phyloP scores from a whole-genome alignment of 2,329 filamentous ascomycete species.

The Fusarium sp. region DNA sequence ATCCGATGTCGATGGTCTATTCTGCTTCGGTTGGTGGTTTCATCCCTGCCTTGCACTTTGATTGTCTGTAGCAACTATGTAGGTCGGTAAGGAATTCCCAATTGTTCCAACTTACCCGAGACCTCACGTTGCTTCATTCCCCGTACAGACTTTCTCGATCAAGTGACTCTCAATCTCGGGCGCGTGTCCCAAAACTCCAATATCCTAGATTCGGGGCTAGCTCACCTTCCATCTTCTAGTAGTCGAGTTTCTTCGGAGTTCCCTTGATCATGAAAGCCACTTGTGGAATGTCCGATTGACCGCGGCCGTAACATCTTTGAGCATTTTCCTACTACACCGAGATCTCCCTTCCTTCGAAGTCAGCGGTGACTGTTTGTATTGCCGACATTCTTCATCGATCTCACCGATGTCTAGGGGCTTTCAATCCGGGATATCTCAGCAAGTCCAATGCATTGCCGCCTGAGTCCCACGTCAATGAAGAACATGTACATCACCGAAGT shows the following conservation, averaged over 20 bases:
- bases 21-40: background rate
- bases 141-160: background rate
- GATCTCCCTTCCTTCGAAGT: background rate
- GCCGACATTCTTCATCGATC: background rate
- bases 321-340: rapidly evolving
- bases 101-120: background rate
- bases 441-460: background rate
- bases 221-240: background rate
- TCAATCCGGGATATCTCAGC: background rate
- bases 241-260: background rate
- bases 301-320: rapidly evolving
- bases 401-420: background rate
- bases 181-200: no score
- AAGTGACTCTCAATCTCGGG: background rate
- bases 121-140: background rate
- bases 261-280: background rate
- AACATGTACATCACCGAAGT: background rate
- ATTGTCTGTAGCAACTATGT: background rate
- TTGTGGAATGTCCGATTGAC: background rate
- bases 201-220: background rate
- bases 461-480: background rate
- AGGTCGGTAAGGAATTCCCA: background rate
- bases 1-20: background rate
- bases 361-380: background rate
- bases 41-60: background rate